Base-by-base conservation (phyloP, 1,284 basidiomycete species). In the Hypsizygus ulmarius region DNA sequence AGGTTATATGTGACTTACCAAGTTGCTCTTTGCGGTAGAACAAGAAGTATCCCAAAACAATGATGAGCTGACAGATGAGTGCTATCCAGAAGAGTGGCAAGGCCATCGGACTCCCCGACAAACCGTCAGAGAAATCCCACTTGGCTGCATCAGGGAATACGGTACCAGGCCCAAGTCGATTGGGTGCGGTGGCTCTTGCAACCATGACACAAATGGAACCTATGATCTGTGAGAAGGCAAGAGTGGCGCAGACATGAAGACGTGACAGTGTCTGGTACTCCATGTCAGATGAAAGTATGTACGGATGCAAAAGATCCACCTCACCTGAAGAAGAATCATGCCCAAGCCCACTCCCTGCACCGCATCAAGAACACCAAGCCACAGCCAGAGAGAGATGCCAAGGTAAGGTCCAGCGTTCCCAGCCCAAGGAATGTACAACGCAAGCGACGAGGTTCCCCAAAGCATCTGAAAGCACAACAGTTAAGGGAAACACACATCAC, bases 141-240 rank as follows among this genome's bases (percentile, higher is more conserved):
- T 84, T 86, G 2, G 89, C 89, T 3, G 86, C 79, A 65, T 95
- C 88, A n/a, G 93, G 93, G 79, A 96, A 96, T 14, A 95, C 93
- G 49, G 81, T 85, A 14, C 82, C 84, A 14, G 93, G 93, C 27
- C 93, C 93, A 54, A 92, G 75, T 29, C 82, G 73, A 61, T 91
- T 88, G 3, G 87, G 87, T 25, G 90, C 87, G n/a, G 90, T 91
- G 18, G 86, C 89, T 35, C 90, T 85, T 18, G 90, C 90, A 41
- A 90, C 68, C 84, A 92, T 92, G 38, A 92, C 89, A 67, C 88
- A 88, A 16, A 90, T 67, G 5, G 87, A 82, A 49, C 87, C 88
- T 52, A 91, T 84, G 55, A 91, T 75, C 59, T 95, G 93, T 3
- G 93, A 83, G 52, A 93, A 86, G 9, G 88, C 91, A 34, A 96